Conservation (phyloP, 2,329 filamentous ascomycete species). For the Rhinocladiella similis region DNA sequence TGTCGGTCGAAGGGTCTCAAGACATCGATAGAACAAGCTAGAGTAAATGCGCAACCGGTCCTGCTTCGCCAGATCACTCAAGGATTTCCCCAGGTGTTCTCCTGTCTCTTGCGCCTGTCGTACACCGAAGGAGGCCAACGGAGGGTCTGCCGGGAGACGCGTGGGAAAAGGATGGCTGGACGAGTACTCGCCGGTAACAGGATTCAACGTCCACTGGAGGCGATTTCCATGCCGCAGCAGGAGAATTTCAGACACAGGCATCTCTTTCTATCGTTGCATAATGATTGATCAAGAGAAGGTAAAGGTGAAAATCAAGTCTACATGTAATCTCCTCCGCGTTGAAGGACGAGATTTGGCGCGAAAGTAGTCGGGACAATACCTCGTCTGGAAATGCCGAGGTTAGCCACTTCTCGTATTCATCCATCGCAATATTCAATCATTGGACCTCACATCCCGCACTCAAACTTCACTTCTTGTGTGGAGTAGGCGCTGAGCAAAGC, state of each 20-base stretch:
- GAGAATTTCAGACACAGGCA: slow-evolving; percentile 31
- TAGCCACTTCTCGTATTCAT: too few species aligned
- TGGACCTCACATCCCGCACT: too few species aligned
- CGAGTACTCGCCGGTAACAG: slow-evolving; percentile 74
- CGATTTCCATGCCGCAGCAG: slow-evolving; percentile 59
- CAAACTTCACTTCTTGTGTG: too few species aligned
- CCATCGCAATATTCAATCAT: too few species aligned
- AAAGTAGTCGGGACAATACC: too few species aligned
- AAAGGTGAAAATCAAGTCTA: neutral
- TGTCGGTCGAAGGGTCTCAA: slow-evolving; percentile 76
- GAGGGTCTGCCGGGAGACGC: slow-evolving; percentile 82
- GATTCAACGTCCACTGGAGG: slow-evolving; percentile 84
- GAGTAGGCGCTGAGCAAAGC: too few species aligned
- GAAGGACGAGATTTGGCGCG: too few species aligned
- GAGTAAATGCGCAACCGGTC: slow-evolving; percentile 63
- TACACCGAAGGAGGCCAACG: slow-evolving; percentile 82
- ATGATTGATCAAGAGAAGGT: neutral
- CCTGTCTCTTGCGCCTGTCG: slow-evolving; percentile 79
- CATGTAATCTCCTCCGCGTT: neutral
- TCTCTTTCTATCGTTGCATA: slow-evolving; percentile 7
- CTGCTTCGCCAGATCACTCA: slow-evolving; percentile 68
- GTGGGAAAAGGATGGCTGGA: slow-evolving; percentile 76
- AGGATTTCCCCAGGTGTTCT: slow-evolving; percentile 54
- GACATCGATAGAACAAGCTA: slow-evolving; percentile 82
- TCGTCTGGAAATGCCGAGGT: neutral